Evolutionary conservation across 2,329 filamentous ascomycete genomes (phyloP), one percentile per base, ranked within the genome.

Genomic region (Ceratocystis lukuohia): DNA sequence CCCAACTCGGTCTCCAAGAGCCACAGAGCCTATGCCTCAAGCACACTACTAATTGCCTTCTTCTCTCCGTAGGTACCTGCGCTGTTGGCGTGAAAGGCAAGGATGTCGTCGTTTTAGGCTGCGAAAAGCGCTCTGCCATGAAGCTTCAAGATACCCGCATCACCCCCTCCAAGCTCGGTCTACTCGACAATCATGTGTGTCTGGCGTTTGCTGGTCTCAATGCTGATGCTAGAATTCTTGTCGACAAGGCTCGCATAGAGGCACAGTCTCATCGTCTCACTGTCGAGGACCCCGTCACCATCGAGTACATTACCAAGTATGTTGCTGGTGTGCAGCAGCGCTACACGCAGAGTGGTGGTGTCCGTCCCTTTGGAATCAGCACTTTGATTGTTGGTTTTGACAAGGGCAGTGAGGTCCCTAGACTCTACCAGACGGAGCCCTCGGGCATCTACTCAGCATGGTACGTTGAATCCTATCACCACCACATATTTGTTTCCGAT

Each of bases 221-320:
- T 77, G 94, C 94, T 76, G 94, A 99, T 79, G 94, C 95, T 73
- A 87, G 94, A 75, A 99, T 99, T 75, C 84, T 99, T 70, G 89
- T 99, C 75, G 95, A 99, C 84, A 97, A 96, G 82, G 94, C 95
- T 68, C 87, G 95, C 72, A 80, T 97, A 77, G 94, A 99, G 80
- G 93, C 94, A 62, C 94, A 99, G 79, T 96, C 91, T 72, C 94
- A 99, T 80, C 88, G 94, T 70, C 82, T 99, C 72, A 97, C 94
- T 3, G 91, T 99, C 68, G 94, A 99, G 76, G 95, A 99, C 75
- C 93, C 94, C 66, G 91, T 96, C 71, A 93, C 90, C 69, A 95
- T 99, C 77, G 94, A 99, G 80, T 99, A 99, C 82, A 96, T 99
- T 75, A 97, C 94, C 74, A 97, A 99, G 81, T 96, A 97, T 74